phyloP scores from a whole-genome alignment of 257 asterid genomes.

The Forsythia suspensa region DNA sequence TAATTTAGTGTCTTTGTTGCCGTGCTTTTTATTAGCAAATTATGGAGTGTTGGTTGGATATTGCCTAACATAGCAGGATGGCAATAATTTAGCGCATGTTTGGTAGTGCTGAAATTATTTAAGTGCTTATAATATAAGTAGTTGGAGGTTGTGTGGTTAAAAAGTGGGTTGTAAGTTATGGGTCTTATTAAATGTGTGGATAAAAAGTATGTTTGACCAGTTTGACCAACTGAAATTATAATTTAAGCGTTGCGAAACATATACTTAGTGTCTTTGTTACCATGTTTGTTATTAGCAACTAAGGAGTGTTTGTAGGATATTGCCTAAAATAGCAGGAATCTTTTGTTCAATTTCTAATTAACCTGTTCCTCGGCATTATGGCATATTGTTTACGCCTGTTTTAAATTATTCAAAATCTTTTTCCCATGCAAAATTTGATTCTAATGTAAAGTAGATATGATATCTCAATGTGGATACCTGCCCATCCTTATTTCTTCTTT shows the following conservation, averaged over 20 bases:
- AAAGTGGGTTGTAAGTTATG: too few relatives aligned
- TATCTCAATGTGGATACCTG: not conserved
- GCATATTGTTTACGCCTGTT: not conserved
- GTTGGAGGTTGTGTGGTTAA: too few relatives aligned
- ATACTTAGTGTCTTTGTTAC: not conserved
- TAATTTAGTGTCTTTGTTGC: not conserved
- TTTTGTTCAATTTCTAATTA: conserved; percentile 5
- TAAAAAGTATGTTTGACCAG: too few relatives aligned
- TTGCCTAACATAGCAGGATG: not conserved
- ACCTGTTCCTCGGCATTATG: not conserved
- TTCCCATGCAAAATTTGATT: not conserved
- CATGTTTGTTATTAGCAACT: not conserved
- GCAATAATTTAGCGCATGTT: too few relatives aligned
- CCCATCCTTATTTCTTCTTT: too few relatives aligned
- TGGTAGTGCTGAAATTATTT: too few relatives aligned
- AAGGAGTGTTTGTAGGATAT: conserved; percentile 13
- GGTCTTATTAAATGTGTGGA: too few relatives aligned
- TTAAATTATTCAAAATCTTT: conserved; percentile 4
- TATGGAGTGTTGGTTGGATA: conserved; percentile 15
- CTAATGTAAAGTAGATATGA: not conserved
- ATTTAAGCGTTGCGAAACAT: too few relatives aligned
- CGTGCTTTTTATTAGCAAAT: not conserved
- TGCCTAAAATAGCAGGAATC: not conserved
- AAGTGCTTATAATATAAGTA: too few relatives aligned
- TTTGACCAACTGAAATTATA: too few relatives aligned